Conservation (phyloP, 1,284 basidiomycete genomes). For the Chalciporus sp. region DNA sequence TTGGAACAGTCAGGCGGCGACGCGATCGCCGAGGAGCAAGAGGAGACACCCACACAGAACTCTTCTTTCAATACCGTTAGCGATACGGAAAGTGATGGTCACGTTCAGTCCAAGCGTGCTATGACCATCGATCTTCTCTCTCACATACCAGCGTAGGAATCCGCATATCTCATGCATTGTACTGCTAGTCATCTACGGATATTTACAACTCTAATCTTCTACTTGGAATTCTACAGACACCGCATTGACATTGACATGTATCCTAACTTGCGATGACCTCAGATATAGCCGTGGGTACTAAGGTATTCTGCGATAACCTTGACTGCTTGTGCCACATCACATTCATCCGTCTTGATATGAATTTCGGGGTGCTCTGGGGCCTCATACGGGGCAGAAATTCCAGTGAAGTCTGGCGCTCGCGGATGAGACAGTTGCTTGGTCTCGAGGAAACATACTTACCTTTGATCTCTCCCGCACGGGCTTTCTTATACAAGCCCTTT, state of each 20-base stretch:
- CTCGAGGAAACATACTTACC: slow-evolving; percentile 47
- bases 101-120: slow-evolving; percentile 14
- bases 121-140: slow-evolving; percentile 20
- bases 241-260: slow-evolving; percentile 16
- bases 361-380: slow-evolving; percentile 86
- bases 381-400: slow-evolving; percentile 97
- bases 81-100: slow-evolving; percentile 10
- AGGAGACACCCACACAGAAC: slow-evolving; percentile 36
- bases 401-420: slow-evolving; percentile 82
- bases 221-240: slow-evolving; percentile 16
- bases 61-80: slow-evolving; percentile 17
- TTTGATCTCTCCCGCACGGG: slow-evolving; percentile 94
- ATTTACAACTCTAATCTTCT: slow-evolving; percentile 12
- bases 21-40: slow-evolving; percentile 62
- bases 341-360: slow-evolving; percentile 88
- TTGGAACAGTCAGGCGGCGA: slow-evolving; percentile 53
- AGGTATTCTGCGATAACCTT: slow-evolving; percentile 86
- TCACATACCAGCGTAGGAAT: slow-evolving; percentile 8
- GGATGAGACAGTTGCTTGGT: slow-evolving; percentile 12
- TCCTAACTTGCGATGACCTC: slow-evolving; percentile 19
- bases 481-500: slow-evolving; percentile 98
- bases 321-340: slow-evolving; percentile 81
- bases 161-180: slow-evolving; percentile 8
- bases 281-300: slow-evolving; percentile 59
- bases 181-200: slow-evolving; percentile 26